phyloP scores from a whole-genome alignment of 257 asterid genomes.

The Plantago elongata region DNA sequence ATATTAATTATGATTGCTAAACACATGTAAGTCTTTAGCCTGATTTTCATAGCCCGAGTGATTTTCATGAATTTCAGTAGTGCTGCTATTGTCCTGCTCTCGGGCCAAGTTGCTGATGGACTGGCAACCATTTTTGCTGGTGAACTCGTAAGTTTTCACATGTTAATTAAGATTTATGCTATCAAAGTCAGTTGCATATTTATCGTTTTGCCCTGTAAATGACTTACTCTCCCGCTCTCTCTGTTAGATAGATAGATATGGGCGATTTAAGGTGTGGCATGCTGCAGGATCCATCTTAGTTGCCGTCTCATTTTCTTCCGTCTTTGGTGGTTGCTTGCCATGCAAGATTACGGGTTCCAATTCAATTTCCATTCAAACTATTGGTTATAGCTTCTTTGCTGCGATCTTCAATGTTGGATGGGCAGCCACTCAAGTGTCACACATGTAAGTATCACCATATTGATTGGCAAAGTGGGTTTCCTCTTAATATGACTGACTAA shows the following conservation, averaged over 20 bases:
- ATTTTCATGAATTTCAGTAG: slow-evolving; percentile 37
- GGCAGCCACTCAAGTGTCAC: slow-evolving; percentile 99
- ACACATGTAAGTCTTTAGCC: background rate
- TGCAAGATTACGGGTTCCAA: slow-evolving; percentile 69
- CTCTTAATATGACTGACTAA: background rate
- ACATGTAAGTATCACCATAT: slow-evolving; percentile 49
- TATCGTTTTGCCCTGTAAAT: background rate
- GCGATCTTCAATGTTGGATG: slow-evolving; percentile 87
- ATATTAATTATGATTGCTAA: background rate
- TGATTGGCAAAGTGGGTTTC: background rate
- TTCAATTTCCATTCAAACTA: slow-evolving; percentile 48
- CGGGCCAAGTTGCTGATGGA: slow-evolving; percentile 95
- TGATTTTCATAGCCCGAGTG: background rate
- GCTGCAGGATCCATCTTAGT: slow-evolving; percentile 74
- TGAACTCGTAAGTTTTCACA: slow-evolving; percentile 58
- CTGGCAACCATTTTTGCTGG: slow-evolving; percentile 76
- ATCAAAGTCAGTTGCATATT: background rate
- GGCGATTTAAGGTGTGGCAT: slow-evolving; percentile 84
- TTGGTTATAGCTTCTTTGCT: slow-evolving; percentile 75
- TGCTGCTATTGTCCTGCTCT: slow-evolving; percentile 89
- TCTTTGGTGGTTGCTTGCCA: slow-evolving; percentile 91
- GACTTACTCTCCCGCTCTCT: background rate
- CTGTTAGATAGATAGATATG: slow-evolving; percentile 81
- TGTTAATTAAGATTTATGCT: slow-evolving; percentile 2
- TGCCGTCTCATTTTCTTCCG: slow-evolving; percentile 83